Base-by-base conservation (phyloP, 108 stramenopile genomes). In the Halocafeteria seosinensis region DNA sequence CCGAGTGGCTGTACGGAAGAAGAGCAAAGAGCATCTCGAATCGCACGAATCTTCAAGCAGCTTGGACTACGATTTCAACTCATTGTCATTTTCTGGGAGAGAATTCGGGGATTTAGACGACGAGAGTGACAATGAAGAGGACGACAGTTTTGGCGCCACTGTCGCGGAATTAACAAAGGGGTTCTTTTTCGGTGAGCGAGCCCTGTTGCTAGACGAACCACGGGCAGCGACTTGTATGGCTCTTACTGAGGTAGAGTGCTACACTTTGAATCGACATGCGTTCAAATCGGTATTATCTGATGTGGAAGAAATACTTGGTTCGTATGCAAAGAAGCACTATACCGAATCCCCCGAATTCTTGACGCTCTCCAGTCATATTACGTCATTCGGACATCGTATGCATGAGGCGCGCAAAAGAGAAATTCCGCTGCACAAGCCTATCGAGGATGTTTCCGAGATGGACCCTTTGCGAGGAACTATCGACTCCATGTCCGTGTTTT, bases 111-210 rank as follows among this genome's bases (percentile, higher is more conserved):
- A 61, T 50, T 68, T 38, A 17, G 38, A 33, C 38, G 66, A 61
- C 9, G 60, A 37, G 3, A 42, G 21, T 34, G 67, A 33, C 31
- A 26, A 37, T 0, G 50, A 31, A n/a, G 60, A 21, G 13, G 60
- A 37, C 29, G 29, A 62, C 63, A 37, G 27, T 35, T n/a, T 6
- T 17, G 67, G 67, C 59, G 27, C 30, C 26, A 23, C 52, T 12
- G 57, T 59, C 25, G 28, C 27, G 6, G 61, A 68, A 50, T 36
- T 50, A 6, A 32, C 12, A 35, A 6, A 0, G 30, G 67, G 67
- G 26, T 33, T 38, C 42, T 68, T 62, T 33, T 68, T 68, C 42
- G 67, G 67, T 23, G 67, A 68, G 37, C 34, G 57, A 36, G 61
- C 67, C 21, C 62, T 68, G 0, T 52, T 68, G 27, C 13, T 11